These are phyloP conservation scores for Populus deltoides DNA, from an alignment of 345 rosid genomes.

Conservation along the genomic window DNA sequence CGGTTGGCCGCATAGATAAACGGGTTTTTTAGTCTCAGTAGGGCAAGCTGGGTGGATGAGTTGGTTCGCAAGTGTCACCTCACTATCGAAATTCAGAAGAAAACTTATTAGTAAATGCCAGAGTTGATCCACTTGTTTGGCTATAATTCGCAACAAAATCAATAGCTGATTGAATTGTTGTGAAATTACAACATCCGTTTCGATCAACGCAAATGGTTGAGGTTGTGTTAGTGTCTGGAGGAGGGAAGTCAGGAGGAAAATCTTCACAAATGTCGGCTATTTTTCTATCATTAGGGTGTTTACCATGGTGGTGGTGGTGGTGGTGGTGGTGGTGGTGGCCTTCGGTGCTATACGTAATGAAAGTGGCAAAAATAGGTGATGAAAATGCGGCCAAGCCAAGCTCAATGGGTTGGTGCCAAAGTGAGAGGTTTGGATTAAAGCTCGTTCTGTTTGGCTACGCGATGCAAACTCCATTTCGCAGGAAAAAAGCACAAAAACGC, in stretches of 20 bases:
- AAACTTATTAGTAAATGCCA: constrained; percentile 75
- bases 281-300: constrained; percentile 23
- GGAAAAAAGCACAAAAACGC: too few relatives aligned
- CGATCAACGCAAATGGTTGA: constrained; percentile 64
- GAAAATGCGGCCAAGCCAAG: constrained; percentile 3
- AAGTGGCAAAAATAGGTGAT: constrained; percentile 13
- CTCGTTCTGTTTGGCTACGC: too few relatives aligned
- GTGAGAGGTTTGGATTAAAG: constrained; percentile 8
- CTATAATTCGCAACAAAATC: constrained; percentile 56
- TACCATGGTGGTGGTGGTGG: constrained; percentile 21
- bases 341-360: background rate
- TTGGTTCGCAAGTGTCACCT: background rate
- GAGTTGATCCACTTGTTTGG: constrained; percentile 76
- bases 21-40: background rate
- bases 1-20: too few relatives aligned
- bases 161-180: constrained; percentile 74
- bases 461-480: too few relatives aligned
- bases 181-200: constrained; percentile 85
- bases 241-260: constrained; percentile 59
- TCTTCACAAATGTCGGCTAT: constrained; percentile 56
- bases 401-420: constrained; percentile 14
- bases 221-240: constrained; percentile 68
- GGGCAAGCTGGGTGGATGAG: too few relatives aligned
- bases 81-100: background rate
- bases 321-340: background rate